phyloP scores from a whole-genome alignment of 106 monocot genomes.

The Dioscorea dumetorum region DNA sequence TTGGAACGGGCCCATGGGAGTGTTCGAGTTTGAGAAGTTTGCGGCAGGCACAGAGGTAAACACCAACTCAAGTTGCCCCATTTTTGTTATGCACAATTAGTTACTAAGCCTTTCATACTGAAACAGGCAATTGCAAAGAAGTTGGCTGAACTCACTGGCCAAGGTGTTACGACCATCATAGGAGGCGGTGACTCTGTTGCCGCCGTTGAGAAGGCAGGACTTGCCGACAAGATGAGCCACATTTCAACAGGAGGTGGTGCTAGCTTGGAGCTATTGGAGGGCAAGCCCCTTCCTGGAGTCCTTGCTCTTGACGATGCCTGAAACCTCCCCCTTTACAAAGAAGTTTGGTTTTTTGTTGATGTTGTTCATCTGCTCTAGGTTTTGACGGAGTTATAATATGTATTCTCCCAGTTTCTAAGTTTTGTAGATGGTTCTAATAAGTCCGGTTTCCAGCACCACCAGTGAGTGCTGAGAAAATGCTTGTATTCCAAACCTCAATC shows the following conservation, averaged over 20 bases:
- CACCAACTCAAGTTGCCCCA: background rate
- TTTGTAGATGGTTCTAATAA: conserved; percentile 10
- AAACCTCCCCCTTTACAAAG: background rate
- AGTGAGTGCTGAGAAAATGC: too few species aligned
- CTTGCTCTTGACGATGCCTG: conserved; percentile 63
- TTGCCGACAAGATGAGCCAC: conserved; percentile 66
- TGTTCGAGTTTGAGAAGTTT: conserved; percentile 68
- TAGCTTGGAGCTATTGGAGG: conserved; percentile 53
- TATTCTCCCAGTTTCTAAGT: background rate
- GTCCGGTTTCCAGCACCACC: background rate
- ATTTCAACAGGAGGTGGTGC: conserved; percentile 67
- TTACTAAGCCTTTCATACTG: background rate
- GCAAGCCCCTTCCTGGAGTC: conserved; percentile 60
- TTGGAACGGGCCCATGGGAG: conserved; percentile 71
- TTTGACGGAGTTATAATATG: too few species aligned
- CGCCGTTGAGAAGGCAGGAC: conserved; percentile 54
- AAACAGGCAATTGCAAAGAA: conserved; percentile 56
- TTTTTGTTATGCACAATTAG: background rate
- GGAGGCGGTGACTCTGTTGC: conserved; percentile 63
- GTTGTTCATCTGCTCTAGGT: too few species aligned
- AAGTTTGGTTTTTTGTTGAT: too few species aligned
- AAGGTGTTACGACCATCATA: conserved; percentile 52
- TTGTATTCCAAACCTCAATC: too few species aligned
- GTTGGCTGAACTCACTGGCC: conserved; percentile 40
- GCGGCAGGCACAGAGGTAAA: conserved; percentile 54